These are phyloP conservation scores for Talaromyces amestolkiae DNA, from an alignment of 2,329 filamentous ascomycete species.

Conservation along the genomic window DNA sequence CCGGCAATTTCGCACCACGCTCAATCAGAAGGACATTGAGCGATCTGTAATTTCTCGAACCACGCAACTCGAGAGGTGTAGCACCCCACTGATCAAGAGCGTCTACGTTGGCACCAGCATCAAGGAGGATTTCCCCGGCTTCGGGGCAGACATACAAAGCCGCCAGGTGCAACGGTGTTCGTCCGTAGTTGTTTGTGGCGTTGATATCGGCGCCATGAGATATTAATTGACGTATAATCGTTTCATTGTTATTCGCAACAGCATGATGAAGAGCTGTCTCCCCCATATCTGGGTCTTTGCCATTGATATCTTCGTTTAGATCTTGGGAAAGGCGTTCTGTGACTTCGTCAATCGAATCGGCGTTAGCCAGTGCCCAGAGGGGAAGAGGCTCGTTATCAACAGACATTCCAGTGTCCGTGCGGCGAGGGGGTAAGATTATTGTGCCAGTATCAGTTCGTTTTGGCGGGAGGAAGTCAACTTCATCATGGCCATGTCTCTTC, in stretches of 20 bases:
- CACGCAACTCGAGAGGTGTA: neutral
- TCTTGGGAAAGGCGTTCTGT: neutral
- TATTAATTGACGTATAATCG: neutral
- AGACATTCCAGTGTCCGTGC: neutral
- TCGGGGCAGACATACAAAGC: neutral
- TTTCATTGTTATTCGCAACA: neutral
- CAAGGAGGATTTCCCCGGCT: neutral
- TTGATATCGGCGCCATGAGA: neutral
- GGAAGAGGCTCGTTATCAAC: conserved; percentile 1
- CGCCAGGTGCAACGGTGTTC: conserved; percentile 3
- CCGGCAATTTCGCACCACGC: conserved; percentile 6
- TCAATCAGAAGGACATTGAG: neutral
- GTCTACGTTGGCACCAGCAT: neutral
- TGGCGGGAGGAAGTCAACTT: neutral
- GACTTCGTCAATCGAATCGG: conserved; percentile 1
- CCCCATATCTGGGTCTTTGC: conserved; percentile 2
- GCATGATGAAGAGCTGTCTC: conserved; percentile 5
- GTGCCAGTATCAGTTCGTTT: conserved; percentile 1
- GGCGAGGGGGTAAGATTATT: neutral
- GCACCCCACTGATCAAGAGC: neutral
- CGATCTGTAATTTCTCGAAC: neutral
- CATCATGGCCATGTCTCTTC: neutral
- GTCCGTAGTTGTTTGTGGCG: neutral
- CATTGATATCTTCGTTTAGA: neutral
- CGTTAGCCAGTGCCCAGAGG: neutral